Evolutionary conservation across 768 basidiomycete genomes (phyloP), one percentile per base, ranked within the genome.

Genomic region (Podaxis sp.): DNA sequence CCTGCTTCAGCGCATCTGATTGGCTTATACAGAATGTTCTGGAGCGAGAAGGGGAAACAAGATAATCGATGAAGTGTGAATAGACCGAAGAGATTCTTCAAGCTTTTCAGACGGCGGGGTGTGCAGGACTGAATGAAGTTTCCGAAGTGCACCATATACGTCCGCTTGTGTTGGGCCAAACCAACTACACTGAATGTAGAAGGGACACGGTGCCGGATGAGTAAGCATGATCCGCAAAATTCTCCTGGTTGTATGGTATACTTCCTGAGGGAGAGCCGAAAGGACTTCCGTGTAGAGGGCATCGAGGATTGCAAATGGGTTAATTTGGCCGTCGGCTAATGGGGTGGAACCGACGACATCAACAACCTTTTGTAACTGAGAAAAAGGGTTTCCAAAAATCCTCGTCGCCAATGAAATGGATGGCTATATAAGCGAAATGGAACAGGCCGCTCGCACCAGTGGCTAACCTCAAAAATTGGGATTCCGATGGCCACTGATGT

Each of bases 371-470:
- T 57, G 48, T 3, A 63, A 67, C 49, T 24, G 54, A 24, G 17
- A 22, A 3, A 38, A 24, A 7, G 64, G 61, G 13, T 63, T 56
- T 19, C 54, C 39, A 24, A 40, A 39, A 56, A 12, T 8, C 54
- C 15, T 12, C 12, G 36, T 66, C 65, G 15, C 58, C 69, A 44
- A 73, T 59, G 61, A 66, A 73, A 24, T 67, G 65, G 6, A 71
- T 44, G 36, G 67, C 66, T 12, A 68, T 70, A 1, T 69, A 65
- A 1, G 65, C 68, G 36, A 71, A 75, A 38, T 72, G 66, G 48
- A 73, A 73, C 52, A 68, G 67, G 7, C 71, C 69, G 4, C 66
- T 67, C 2, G 73, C 67, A 17, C 65, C 68, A 5, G 64, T 11
- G 0, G 67, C 67, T 2, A 74, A 62, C 0, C 19, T 28, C 9